Percentiles rank a stretch among this genome's conserved stretches.
phyloP scores from a whole-genome alignment of 257 asterid species.

The Coffea eugenioides region DNA sequence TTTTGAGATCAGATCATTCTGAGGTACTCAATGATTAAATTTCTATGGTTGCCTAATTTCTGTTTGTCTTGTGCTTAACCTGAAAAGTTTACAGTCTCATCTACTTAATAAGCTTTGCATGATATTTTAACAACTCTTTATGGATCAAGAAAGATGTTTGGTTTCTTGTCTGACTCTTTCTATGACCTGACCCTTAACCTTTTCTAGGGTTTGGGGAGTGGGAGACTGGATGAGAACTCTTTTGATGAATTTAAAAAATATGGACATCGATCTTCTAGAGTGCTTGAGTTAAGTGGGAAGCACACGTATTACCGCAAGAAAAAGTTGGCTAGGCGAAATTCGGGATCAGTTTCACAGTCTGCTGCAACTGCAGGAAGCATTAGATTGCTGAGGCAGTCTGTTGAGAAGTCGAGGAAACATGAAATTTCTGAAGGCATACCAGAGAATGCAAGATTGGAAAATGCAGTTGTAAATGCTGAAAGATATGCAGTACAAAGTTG shows the following conservation, averaged over 20 bases:
- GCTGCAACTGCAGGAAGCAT: conserved; percentile 31
- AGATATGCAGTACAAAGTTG: conserved; percentile 30
- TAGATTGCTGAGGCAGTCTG: conserved; percentile 34
- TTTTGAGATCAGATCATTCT: conserved; percentile 22
- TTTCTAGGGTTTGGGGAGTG: conserved; percentile 17
- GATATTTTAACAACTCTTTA: neutral
- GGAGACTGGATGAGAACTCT: conserved; percentile 33
- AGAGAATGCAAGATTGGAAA: conserved; percentile 28
- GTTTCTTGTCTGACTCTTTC: neutral
- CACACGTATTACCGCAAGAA: conserved; percentile 61
- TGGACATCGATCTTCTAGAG: conserved; percentile 36
- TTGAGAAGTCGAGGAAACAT: conserved; percentile 49
- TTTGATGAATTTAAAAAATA: conserved; percentile 9
- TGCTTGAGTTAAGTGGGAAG: conserved; percentile 42
- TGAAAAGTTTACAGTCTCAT: conserved; percentile 1
- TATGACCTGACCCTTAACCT: neutral
- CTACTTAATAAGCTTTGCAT: neutral
- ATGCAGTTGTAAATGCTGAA: conserved; percentile 17
- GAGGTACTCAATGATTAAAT: conserved; percentile 38
- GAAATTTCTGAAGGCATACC: conserved; percentile 26
- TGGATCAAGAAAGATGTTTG: neutral
- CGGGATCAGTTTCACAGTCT: conserved; percentile 39
- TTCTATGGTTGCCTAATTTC: neutral
- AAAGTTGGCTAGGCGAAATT: conserved; percentile 39
- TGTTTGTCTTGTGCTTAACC: neutral